phyloP scores from a whole-genome alignment of 2,329 filamentous ascomycete species.

The Aspergillus fructus region DNA sequence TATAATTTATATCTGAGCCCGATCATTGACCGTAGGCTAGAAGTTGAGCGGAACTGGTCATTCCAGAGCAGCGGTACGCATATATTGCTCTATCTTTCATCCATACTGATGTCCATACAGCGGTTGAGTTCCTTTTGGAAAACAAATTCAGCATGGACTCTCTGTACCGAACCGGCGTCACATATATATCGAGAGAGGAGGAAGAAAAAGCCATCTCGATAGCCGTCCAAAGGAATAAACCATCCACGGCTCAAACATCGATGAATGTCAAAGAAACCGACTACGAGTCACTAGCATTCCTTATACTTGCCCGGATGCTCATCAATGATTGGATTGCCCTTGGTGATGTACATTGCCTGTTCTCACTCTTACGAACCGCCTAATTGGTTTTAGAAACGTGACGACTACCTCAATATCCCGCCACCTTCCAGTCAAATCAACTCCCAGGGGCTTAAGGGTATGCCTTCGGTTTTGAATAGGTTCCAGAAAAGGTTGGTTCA shows the following conservation, averaged over 20 bases:
- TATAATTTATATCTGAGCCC: conserved; percentile 67
- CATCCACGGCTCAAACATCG: conserved; percentile 32
- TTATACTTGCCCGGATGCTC: conserved; percentile 46
- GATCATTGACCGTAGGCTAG: conserved; percentile 51
- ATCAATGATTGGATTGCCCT: conserved; percentile 48
- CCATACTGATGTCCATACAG: conserved; percentile 28
- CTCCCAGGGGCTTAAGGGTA: conserved; percentile 12
- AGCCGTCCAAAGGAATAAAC: conserved; percentile 43
- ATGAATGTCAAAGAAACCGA: conserved; percentile 55
- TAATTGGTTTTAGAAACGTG: conserved; percentile 21
- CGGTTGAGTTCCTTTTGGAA: conserved; percentile 60
- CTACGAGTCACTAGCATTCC: conserved; percentile 52
- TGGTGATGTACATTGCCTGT: conserved; percentile 20
- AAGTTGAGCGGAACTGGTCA: conserved; percentile 60
- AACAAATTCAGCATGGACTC: conserved; percentile 59
- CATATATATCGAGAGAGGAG: conserved; percentile 63
- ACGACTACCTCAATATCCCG: conserved; percentile 48
- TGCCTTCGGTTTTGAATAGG: conserved; percentile 46
- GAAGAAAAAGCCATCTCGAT: conserved; percentile 49
- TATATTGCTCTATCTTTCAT: background rate
- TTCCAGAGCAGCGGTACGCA: conserved; percentile 55
- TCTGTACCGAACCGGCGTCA: conserved; percentile 57
- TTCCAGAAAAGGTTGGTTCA: conserved; percentile 67
- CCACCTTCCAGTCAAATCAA: conserved; percentile 25
- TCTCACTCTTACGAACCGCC: background rate